Percentiles rank a stretch among this genome's conserved stretches.
Evolutionary conservation across 2,329 filamentous ascomycete genomes (phyloP).

Genomic region (Pseudogymnoascus sp.): DNA sequence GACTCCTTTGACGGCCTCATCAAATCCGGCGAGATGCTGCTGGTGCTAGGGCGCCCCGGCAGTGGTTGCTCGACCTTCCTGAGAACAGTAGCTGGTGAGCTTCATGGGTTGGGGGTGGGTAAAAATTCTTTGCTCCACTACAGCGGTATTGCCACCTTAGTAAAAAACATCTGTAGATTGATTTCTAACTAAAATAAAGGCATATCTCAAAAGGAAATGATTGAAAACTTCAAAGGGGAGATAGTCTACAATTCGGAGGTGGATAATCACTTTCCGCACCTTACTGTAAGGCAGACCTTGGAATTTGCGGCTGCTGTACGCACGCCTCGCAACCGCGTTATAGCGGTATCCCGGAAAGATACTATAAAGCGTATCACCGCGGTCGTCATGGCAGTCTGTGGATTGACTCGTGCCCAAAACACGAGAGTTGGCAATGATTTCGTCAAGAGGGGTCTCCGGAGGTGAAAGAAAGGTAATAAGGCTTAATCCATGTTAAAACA

Average conservation of each 20-base stretch:
- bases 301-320: conserved; percentile 43
- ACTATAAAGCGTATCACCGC: neutral
- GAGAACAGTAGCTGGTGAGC: conserved; percentile 50
- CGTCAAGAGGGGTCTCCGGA: conserved; percentile 55
- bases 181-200: neutral
- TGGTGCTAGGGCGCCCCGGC: conserved; percentile 63
- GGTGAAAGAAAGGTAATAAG: conserved; percentile 42
- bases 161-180: too few relatives aligned
- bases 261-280: conserved; percentile 44
- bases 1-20: conserved; percentile 43
- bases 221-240: conserved; percentile 44
- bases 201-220: conserved; percentile 13
- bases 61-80: conserved; percentile 66
- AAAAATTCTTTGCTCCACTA: conserved; percentile 22
- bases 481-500: too few relatives aligned
- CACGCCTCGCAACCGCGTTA: conserved; percentile 13
- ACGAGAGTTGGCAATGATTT: conserved; percentile 53
- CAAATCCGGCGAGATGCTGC: conserved; percentile 64
- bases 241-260: conserved; percentile 52
- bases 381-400: neutral
- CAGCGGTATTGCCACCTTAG: neutral
- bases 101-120: conserved; percentile 18
- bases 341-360: neutral
- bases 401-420: conserved; percentile 43
- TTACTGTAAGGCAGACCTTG: conserved; percentile 47